Conservation (phyloP, 1,284 basidiomycete species). For the Singerocomus inundabilis region DNA sequence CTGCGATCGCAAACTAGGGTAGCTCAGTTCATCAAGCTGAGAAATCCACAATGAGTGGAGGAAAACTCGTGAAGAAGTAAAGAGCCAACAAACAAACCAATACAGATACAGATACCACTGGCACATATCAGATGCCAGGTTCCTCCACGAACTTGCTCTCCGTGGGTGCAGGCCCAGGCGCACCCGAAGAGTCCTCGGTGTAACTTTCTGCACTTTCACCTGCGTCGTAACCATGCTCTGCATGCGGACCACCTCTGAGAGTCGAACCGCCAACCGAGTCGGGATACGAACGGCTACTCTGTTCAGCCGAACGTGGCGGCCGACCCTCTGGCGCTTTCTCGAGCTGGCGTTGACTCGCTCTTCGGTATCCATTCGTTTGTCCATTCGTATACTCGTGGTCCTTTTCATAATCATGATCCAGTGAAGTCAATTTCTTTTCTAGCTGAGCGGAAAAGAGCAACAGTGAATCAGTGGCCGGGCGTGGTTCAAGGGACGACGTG, state of each 20-base stretch:
- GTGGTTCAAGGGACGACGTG: not conserved
- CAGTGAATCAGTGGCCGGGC: conserved; percentile 11
- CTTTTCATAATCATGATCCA: conserved; percentile 10
- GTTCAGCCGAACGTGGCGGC: conserved; percentile 35
- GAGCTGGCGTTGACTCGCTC: conserved; percentile 58
- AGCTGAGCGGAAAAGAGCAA: conserved; percentile 32
- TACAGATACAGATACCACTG: not conserved
- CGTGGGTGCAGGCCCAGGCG: conserved; percentile 37
- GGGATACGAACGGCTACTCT: conserved; percentile 12
- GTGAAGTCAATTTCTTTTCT: conserved; percentile 38
- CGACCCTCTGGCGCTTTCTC: conserved; percentile 70
- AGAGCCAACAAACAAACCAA: not conserved
- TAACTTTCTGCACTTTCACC: conserved; percentile 4
- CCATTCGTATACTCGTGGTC: conserved; percentile 11
- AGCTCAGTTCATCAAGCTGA: too few species aligned
- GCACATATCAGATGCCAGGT: conserved; percentile 7
- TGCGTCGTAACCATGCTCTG: conserved; percentile 14
- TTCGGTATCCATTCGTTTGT: conserved; percentile 37
- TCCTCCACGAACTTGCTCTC: conserved; percentile 44
- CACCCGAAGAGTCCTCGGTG: conserved; percentile 18
- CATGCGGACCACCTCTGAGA: conserved; percentile 13
- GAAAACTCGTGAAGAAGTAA: too few species aligned
- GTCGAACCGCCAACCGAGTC: conserved; percentile 22
- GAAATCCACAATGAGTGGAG: not conserved
- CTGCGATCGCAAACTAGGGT: not conserved